A percentile compares a stretch with the other conserved stretches of the same genome.
phyloP scores from a whole-genome alignment of 495 filamentous ascomycete species.

The Penicillium herquei region DNA sequence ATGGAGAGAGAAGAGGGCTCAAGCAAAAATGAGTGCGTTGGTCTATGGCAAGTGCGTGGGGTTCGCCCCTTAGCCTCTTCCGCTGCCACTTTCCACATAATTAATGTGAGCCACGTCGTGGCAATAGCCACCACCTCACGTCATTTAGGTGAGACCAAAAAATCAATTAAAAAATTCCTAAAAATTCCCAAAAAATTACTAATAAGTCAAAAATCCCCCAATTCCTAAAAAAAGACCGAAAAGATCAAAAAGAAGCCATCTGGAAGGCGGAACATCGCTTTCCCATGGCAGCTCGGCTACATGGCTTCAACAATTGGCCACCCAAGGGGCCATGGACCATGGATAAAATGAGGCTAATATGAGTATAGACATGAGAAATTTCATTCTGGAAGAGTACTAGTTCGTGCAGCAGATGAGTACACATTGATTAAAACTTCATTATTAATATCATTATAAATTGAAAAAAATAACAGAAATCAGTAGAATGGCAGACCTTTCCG shows the following conservation, averaged over 20 bases:
- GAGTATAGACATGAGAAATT: background rate
- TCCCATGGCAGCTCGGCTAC: background rate
- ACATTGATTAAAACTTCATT: background rate
- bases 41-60: conserved; percentile 10
- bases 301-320: background rate
- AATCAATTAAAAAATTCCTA: background rate
- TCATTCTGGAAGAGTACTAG: background rate
- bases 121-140: background rate
- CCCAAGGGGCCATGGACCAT: background rate
- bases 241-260: background rate
- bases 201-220: too few species aligned
- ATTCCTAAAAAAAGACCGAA: background rate
- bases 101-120: background rate
- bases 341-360: background rate
- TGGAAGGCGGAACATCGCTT: background rate
- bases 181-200: too few species aligned
- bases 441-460: background rate
- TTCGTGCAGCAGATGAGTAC: too few species aligned
- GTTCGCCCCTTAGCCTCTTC: background rate
- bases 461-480: background rate
- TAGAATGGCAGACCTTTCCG: background rate
- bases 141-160: background rate
- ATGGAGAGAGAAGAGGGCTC: background rate
- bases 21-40: background rate
- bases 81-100: too few species aligned